Percentiles rank a stretch among this genome's conserved stretches.
phyloP scores from a whole-genome alignment of 2,329 filamentous ascomycete genomes.

The Periconia digitata region DNA sequence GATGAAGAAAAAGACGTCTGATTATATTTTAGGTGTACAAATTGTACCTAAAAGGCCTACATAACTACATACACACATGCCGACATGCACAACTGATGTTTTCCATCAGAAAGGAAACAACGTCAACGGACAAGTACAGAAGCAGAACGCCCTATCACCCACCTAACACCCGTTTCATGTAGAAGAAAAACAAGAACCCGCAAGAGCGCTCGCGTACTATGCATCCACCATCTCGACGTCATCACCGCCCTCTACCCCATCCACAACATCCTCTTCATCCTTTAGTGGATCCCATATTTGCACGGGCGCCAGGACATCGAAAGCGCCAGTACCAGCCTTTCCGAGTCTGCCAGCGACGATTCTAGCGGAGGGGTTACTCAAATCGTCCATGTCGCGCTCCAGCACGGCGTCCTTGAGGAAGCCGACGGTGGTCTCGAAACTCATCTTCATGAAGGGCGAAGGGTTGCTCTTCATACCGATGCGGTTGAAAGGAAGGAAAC shows the following conservation, averaged over 20 bases:
- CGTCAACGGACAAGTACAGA: too few species aligned
- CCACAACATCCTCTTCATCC: constrained; percentile 11
- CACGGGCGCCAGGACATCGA: constrained; percentile 70
- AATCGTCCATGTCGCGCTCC: constrained; percentile 86
- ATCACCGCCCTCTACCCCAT: constrained; percentile 12
- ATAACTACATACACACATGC: background rate
- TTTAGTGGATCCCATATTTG: constrained; percentile 31
- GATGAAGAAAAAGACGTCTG: too few species aligned
- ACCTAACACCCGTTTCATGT: too few species aligned
- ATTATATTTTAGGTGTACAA: too few species aligned
- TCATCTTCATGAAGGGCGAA: constrained; percentile 97
- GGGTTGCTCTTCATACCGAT: constrained; percentile 84
- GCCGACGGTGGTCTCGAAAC: constrained; percentile 93
- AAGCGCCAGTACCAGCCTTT: constrained; percentile 84
- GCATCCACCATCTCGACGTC: constrained; percentile 6
- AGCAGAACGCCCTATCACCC: too few species aligned
- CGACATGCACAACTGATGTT: too few species aligned
- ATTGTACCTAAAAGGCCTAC: too few species aligned
- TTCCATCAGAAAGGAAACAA: too few species aligned
- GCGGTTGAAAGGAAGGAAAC: constrained; percentile 88
- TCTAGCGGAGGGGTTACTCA: constrained; percentile 80
- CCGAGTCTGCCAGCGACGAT: constrained; percentile 85
- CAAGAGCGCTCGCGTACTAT: too few species aligned
- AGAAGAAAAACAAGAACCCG: too few species aligned
- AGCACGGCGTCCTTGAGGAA: constrained; percentile 92